These are phyloP conservation scores for Claviceps quebecensis DNA, from an alignment of 2,329 filamentous ascomycete genomes.

Conservation along the genomic window DNA sequence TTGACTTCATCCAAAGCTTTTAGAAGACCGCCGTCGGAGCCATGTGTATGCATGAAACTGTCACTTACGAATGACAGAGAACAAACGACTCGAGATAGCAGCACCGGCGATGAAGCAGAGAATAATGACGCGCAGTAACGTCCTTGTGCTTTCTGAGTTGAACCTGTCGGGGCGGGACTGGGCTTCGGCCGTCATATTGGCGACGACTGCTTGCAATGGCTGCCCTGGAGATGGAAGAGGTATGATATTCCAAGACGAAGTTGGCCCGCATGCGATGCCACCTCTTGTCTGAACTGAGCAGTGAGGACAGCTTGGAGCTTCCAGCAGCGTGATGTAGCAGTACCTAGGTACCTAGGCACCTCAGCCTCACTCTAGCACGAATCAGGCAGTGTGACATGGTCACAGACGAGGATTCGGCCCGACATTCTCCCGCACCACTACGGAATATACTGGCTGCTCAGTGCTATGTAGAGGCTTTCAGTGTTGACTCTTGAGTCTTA, in stretches of 20 bases:
- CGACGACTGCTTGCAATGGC: conserved; percentile 18
- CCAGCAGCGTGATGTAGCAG: neutral
- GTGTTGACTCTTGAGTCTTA: too few species aligned
- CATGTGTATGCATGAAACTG: conserved; percentile 2
- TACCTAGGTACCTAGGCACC: neutral
- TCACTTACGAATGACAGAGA: conserved; percentile 88
- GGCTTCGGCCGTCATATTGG: conserved; percentile 30
- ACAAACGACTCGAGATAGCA: conserved; percentile 83
- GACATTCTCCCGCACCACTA: neutral
- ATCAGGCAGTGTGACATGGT: neutral
- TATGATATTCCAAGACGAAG: conserved; percentile 17
- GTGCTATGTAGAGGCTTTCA: too few species aligned
- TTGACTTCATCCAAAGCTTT: neutral
- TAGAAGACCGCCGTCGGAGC: neutral
- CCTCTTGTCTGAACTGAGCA: conserved; percentile 5
- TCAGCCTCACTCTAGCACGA: neutral
- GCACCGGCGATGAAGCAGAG: conserved; percentile 81
- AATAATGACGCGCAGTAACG: conserved; percentile 78
- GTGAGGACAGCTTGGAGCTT: conserved; percentile 34
- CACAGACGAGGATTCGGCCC: neutral
- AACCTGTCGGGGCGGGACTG: conserved; percentile 56
- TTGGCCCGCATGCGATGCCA: neutral
- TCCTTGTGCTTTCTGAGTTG: conserved; percentile 67
- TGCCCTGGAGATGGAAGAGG: conserved; percentile 19
- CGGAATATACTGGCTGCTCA: too few species aligned